phyloP scores from a whole-genome alignment of 2,329 filamentous ascomycete species.

The Ophiostoma novo-ulmi region DNA sequence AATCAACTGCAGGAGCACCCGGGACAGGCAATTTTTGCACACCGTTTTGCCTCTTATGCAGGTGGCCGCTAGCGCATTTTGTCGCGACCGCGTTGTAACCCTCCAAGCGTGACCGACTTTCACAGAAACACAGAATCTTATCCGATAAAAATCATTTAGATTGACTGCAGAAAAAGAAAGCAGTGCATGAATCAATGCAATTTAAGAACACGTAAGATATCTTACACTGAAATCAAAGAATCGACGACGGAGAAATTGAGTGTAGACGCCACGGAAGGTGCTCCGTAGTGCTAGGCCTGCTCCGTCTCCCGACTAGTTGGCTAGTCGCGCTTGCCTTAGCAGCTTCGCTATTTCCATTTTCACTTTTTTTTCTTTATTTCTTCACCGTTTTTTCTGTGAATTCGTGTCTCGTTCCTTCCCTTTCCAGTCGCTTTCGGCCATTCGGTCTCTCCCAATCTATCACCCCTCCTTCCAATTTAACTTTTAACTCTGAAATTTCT shows the following conservation, averaged over 20 bases:
- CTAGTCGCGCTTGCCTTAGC: constrained; percentile 1
- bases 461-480: constrained; percentile 14
- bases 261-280: not conserved
- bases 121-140: not conserved
- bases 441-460: not conserved
- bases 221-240: not conserved
- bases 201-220: not conserved
- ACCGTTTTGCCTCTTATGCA: not conserved
- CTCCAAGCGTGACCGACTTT: not conserved
- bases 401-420: constrained; percentile 1
- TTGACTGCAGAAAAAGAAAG: not conserved
- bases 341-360: constrained; percentile 13
- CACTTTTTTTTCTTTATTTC: not conserved
- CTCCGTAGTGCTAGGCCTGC: not conserved
- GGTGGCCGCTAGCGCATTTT: constrained; percentile 20
- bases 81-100: constrained; percentile 26
- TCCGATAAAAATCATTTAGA: not conserved
- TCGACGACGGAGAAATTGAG: not conserved
- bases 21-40: not conserved
- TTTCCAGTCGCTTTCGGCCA: constrained; percentile 3
- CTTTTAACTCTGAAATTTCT: not conserved
- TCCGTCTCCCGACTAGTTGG: not conserved
- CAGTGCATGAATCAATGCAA: not conserved
- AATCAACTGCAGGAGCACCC: not conserved
- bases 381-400: constrained; percentile 15